A percentile compares a stretch with the other conserved stretches of the same genome.
Evolutionary conservation across 257 asterid species (phyloP).

Genomic region (Nicotiana benthamiana): DNA sequence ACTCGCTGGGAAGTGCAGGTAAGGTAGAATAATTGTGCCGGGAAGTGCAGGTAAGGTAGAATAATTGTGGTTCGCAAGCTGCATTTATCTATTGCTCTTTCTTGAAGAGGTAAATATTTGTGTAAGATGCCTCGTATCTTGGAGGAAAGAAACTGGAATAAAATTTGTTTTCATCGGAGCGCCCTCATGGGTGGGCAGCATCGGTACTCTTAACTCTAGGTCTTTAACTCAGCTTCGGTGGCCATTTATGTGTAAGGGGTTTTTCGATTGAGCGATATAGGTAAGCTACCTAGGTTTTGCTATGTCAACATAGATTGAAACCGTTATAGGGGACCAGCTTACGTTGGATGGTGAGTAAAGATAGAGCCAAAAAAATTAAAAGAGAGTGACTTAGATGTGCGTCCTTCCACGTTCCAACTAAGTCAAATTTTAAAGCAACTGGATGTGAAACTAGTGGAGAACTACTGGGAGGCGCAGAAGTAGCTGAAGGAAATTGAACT

Average conservation of each 20-base stretch:
- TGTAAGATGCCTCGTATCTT: neutral
- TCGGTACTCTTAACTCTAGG: neutral
- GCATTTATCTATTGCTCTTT: neutral
- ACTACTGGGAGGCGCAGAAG: neutral
- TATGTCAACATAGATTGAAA: neutral
- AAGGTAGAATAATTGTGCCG: neutral
- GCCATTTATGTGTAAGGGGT: neutral
- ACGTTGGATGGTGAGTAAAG: neutral
- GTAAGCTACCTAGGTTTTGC: neutral
- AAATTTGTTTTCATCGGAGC: neutral
- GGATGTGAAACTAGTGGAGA: neutral
- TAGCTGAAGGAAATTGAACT: neutral
- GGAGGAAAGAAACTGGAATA: neutral
- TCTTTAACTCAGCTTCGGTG: neutral
- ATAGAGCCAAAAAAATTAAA: neutral
- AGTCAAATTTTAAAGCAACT: too few species aligned
- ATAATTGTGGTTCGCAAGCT: neutral
- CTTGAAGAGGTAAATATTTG: too few species aligned
- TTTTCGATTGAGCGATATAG: neutral
- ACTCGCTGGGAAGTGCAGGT: neutral
- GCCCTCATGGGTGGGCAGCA: neutral
- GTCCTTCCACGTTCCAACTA: neutral
- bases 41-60: neutral
- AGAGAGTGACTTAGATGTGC: neutral
- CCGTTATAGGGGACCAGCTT: neutral